Conservation (phyloP, 2,329 filamentous ascomycete species). For the Amauroascus verrucosus region DNA sequence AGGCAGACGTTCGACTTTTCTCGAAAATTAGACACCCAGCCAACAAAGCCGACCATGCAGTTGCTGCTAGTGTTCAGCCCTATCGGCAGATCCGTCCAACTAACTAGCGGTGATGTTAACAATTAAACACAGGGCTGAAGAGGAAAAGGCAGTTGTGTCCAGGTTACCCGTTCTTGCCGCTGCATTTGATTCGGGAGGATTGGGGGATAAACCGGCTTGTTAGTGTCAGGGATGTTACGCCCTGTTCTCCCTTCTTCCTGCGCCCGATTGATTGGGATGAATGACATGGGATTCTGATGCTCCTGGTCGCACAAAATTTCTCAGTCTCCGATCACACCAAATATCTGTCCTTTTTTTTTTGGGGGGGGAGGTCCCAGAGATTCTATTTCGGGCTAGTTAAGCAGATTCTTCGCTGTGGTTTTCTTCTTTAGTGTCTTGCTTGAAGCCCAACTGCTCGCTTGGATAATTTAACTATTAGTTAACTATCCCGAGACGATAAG, state of each 20-base stretch:
- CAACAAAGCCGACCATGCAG: neutral
- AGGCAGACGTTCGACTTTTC: neutral
- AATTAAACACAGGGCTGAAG: neutral
- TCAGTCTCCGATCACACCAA: neutral
- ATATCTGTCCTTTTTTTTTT: too few species aligned
- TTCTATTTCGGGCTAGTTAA: neutral
- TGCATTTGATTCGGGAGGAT: neutral
- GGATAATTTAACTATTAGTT: too few species aligned
- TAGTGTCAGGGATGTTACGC: neutral
- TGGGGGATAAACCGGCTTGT: neutral
- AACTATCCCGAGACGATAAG: too few species aligned
- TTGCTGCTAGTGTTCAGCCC: constrained; percentile 7
- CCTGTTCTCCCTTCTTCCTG: neutral
- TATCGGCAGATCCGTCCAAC: constrained; percentile 9
- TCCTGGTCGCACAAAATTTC: neutral
- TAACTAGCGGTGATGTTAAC: constrained; percentile 2
- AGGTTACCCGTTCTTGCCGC: neutral
- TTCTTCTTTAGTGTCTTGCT: too few species aligned
- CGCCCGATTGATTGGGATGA: neutral
- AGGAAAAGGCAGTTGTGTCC: neutral
- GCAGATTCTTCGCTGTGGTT: neutral
- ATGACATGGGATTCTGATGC: neutral
- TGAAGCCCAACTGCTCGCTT: too few species aligned
- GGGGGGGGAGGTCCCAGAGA: neutral
- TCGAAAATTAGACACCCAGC: neutral